Base-by-base conservation (phyloP, 441 rosid species). In the Gossypium trilobum region DNA sequence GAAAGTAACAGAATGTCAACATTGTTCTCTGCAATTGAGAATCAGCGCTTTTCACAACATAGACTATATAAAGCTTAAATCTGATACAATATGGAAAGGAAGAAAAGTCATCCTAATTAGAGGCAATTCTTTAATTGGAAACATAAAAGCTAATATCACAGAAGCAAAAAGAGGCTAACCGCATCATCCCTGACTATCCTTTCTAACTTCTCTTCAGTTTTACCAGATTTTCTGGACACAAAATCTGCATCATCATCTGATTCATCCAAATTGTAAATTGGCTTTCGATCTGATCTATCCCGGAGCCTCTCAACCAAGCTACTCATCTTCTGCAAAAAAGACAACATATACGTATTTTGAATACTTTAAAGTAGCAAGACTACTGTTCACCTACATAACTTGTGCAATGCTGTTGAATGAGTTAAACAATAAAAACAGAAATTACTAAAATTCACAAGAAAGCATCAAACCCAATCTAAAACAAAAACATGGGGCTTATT, bases 281-380 rank as follows among this genome's bases (percentile, higher is more conserved):
- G 99, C 82, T 73, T 95, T 75, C 95, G 82, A 67, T 91, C 97
- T 48, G 98, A 85, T 81, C 99, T 78, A 56, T 81, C 85, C 16
- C 99, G 95, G 16, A 95, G 92, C 89, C 98, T 85, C 88, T 95
- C 99, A 33, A 87, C 98, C 80, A 95, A 85, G 87, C 99, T 95
- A 84, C 97, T 95, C 99, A 95, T 95, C 31, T 84, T 81, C 92
- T 91, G 85, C 82, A 78, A 79, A 70, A 71, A 46, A 54, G 58
- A 48, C 25, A 64, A 61, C 42, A 68, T 27, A 56, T 5, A 19
- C 52, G 42, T 42, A 56, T 36, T 36, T 54, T 44, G n/a, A 58
- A 46, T 36, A 36, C 57, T 70, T 42, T 2, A 71, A 42, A 60
- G 4, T 16, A 20, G 19, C 50, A 29, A 69, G 27, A 31, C 73